A percentile compares a stretch with the other conserved stretches of the same genome.
phyloP scores from a whole-genome alignment of 2,329 filamentous ascomycete genomes.

The Botryotinia convoluta region DNA sequence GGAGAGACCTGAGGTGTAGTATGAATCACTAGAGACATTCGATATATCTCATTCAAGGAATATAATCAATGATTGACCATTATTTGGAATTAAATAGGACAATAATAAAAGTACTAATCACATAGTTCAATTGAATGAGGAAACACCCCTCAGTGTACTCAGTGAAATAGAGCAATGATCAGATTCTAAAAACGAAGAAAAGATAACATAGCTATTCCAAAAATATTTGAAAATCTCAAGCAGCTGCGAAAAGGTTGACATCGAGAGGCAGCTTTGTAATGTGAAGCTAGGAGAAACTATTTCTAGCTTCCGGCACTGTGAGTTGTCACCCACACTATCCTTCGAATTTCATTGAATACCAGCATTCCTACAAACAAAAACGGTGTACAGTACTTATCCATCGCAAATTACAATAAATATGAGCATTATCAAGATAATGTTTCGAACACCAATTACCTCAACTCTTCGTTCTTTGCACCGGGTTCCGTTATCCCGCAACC shows the following conservation, averaged over 20 bases:
- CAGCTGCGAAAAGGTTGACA: not conserved
- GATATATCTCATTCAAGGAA: not conserved
- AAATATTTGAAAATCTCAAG: not conserved
- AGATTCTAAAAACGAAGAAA: not conserved
- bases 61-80: not conserved
- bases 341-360: not conserved
- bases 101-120: no score
- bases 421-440: not conserved
- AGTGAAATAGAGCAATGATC: not conserved
- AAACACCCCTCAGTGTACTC: not conserved
- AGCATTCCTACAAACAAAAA: not conserved
- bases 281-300: not conserved
- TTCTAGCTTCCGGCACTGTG: not conserved
- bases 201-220: not conserved
- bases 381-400: not conserved
- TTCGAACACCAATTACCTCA: not conserved
- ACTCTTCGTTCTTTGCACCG: not conserved
- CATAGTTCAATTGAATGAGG: not conserved
- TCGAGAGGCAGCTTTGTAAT: not conserved
- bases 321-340: not conserved
- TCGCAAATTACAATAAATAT: not conserved
- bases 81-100: not conserved
- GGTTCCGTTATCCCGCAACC: not conserved
- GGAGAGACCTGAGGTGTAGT: not conserved
- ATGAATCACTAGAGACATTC: not conserved